Evolutionary conservation across 2,329 filamentous ascomycete species (phyloP), one percentile per base, ranked within the genome.

Genomic region (Cadophora malorum): DNA sequence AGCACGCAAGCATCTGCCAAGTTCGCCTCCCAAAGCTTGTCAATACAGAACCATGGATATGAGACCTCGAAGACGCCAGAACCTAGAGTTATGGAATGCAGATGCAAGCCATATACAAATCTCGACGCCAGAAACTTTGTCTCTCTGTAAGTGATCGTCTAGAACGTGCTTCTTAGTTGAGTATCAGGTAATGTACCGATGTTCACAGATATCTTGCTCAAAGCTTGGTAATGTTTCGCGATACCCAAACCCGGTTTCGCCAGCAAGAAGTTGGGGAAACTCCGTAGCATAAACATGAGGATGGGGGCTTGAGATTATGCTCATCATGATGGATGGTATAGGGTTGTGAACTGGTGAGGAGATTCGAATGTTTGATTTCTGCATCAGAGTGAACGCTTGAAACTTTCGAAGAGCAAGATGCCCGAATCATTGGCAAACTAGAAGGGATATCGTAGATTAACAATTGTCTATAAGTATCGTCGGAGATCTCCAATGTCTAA

Each of bases 11-110:
- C 35, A 41, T 45, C 9, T 14, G 56, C 56, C 35, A 59, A 59
- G 56, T 21, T 59, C 21, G 35, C 55, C 56, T 45, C 12, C 6
- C 8, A 59, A 59, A 59, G 56, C 56, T 59, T 59, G 56, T 41
- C 21, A 21, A 25, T 14, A 4, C 35, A 45, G 8, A 25, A 16
- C 33, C n/a, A 3, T 8, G n/a, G 12, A 12, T 14, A 12, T 23
- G 23, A 10, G 5, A 23, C 33, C 16, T 14, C 56, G 21, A 41
- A 16, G 28, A n/a, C 56, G 33, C 56, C 21, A n/a, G 23, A 38
- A 45, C 12, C 56, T n/a, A 59, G 9, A 21, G 1, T 4, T 41
- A 12, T 16, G 56, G 33, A 14, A 14, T 28, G 1, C 8, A 8
- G 10, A 41, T 38, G 21, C 6, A 41, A 28, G 35, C 21, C 14